Base-by-base conservation (phyloP, 306 rosid species). In the Cyamopsis tetragonoloba region DNA sequence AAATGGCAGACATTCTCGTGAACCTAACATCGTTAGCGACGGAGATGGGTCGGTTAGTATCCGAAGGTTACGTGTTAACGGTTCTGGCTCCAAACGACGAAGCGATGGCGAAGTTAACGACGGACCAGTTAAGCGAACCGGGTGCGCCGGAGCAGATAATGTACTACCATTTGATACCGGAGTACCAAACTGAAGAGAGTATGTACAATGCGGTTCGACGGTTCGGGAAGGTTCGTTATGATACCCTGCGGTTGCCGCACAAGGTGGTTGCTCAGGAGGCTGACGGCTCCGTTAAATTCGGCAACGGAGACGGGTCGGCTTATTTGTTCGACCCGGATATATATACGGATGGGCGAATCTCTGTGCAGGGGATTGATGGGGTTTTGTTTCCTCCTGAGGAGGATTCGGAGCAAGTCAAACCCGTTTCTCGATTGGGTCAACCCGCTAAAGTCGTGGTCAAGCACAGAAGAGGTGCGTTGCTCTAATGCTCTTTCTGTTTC, bases 101-200 rank as follows among this genome's bases (percentile, higher is more conserved):
- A 19, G 96, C 96, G 0, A 82, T 89, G 91, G 91, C 91, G 34
- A 89, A 86, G 76, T 60, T 86, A n/a, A 86, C 93, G 19, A 84
- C 96, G 47, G 93, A 89, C 48, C 91, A 87, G 66, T 66, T 89
- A 51, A 89, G 96, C 20, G 96, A 89, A 76, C 96, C 96, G 2
- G 96, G 96, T 4, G 88, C 96, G 3, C 96, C 96, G 38, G 96
- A 89, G 57, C 91, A 81, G 82, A 89, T 86, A 41, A 82, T 89
- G 85, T 89, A 89, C 64, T 89, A 84, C 70, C 96, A 89, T 66
- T 58, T 89, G 1, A 79, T 89, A 38, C 96, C 96, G 20, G 93
- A 89, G 80, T 89, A 89, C 23, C 96, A 86, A 32, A 89, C 93
- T 1, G 96, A 89, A 68, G 96, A 89, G 83, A 89, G 96, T 55